Evolutionary conservation across 164 flowering plant species (phyloP).

Genomic region (Kalanchoe fedtschenkoi): DNA sequence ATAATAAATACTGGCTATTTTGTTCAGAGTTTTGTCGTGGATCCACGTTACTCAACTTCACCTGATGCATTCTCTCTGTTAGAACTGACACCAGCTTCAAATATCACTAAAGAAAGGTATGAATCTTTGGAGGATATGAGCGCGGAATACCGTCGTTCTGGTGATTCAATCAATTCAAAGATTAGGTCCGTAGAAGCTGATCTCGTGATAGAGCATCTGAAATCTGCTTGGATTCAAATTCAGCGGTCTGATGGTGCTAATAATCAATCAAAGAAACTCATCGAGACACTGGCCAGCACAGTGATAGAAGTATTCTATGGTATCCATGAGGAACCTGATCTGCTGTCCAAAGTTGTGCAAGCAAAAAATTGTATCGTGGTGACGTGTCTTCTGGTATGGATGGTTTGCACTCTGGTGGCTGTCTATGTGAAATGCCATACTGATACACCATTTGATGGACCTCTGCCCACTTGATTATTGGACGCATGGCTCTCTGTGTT

Average conservation of each 20-base stretch:
- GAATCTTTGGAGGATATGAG: background rate
- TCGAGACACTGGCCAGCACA: background rate
- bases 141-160: background rate
- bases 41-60: background rate
- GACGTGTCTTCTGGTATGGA: constrained; percentile 5
- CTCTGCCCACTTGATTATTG: background rate
- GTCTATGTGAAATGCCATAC: background rate
- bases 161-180: background rate
- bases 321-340: constrained; percentile 4
- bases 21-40: background rate
- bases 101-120: background rate
- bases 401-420: background rate
- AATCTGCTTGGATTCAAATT: background rate
- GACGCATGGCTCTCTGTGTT: too few relatives aligned
- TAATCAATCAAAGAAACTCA: background rate
- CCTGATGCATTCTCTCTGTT: background rate
- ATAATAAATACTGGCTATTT: too few relatives aligned
- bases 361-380: background rate
- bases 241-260: background rate
- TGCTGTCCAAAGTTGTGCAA: constrained; percentile 1
- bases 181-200: background rate
- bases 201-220: background rate
- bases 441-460: background rate
- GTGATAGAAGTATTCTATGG: background rate
- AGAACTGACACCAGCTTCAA: background rate